Base-by-base conservation (phyloP, 2,329 filamentous ascomycete genomes). In the Colletotrichum neosansevieriae region DNA sequence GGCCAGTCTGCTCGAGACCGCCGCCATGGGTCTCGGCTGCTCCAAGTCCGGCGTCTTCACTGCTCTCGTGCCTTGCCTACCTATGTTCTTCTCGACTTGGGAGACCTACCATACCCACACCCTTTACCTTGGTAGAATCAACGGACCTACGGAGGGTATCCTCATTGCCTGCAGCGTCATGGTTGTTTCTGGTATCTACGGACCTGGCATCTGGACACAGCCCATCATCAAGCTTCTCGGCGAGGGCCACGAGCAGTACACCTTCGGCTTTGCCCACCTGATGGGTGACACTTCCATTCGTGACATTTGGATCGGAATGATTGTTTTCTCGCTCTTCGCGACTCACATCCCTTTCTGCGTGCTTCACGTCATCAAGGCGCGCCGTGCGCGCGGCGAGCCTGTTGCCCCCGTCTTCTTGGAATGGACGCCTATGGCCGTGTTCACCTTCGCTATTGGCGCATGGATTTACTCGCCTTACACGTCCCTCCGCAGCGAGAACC, bases 11-110 rank as follows among this genome's bases (percentile, higher is more conserved):
- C 89, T 97, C 71, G 94, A 98, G 80, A 95, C 93, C 6, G 95
- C 93, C 15, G 94, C 95, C 60, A 96, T 99, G 91, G 95, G 93
- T 29, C 87, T 97, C 58, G 96, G 96, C 45, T 89, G 92, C 4
- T 93, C 92, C 17, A 91, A 90, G 71, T 89, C 93, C 19, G 96
- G 96, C 72, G 91, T 96, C 65, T 97, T 97, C 78, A 98, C 96
- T 1, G 94, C 94, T 2, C 84, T 99, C 49, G 90, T 95, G 69
- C 96, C 96, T 1, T 97, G 94, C 74, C 83, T 99, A 50, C 93
- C 96, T 69, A 99, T 99, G 96, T 99, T 97, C 85, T 98, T 99
- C 82, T 98, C 95, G 3, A 99, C 96, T 2, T 99, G 96, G 96
- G 96, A 99, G 82, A 99, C 96, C 1, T 99, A 98, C 79, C 96